phyloP scores from a whole-genome alignment of 495 filamentous ascomycete species.

The Entonaema liquescens region DNA sequence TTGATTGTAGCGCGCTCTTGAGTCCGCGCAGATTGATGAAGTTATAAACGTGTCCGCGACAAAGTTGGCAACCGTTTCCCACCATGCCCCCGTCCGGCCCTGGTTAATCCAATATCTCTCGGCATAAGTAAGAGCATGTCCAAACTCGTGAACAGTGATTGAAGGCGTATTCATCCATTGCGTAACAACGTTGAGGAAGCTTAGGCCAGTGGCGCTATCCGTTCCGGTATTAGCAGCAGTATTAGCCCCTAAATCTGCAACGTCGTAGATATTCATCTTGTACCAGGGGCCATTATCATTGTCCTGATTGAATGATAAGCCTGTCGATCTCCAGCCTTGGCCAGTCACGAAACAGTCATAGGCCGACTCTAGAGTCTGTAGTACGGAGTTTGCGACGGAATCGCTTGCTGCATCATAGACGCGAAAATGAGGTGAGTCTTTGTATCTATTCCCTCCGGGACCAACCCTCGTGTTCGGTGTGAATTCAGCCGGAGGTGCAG shows the following conservation, averaged over 20 bases:
- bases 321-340: conserved; percentile 54
- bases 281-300: conserved; percentile 51
- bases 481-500: conserved; percentile 48
- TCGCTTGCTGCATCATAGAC: conserved; percentile 48
- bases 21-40: conserved; percentile 45
- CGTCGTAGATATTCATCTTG: conserved; percentile 57
- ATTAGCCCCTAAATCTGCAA: conserved; percentile 46
- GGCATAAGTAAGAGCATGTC: conserved; percentile 54
- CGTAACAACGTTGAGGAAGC: conserved; percentile 53
- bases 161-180: conserved; percentile 50
- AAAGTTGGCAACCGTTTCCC: conserved; percentile 58
- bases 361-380: conserved; percentile 53
- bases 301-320: conserved; percentile 50
- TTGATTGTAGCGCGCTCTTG: conserved; percentile 44
- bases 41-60: conserved; percentile 58
- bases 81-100: conserved; percentile 55
- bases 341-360: conserved; percentile 55
- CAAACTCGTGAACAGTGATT: conserved; percentile 57
- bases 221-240: conserved; percentile 54
- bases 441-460: conserved; percentile 47
- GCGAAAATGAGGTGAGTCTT: conserved; percentile 58
- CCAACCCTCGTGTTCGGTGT: conserved; percentile 52
- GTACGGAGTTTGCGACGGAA: conserved; percentile 40
- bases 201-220: conserved; percentile 45
- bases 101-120: conserved; percentile 56